Evolutionary conservation across 2,329 filamentous ascomycete genomes (phyloP).

Genomic region (Chrysosporium keratinophilum): DNA sequence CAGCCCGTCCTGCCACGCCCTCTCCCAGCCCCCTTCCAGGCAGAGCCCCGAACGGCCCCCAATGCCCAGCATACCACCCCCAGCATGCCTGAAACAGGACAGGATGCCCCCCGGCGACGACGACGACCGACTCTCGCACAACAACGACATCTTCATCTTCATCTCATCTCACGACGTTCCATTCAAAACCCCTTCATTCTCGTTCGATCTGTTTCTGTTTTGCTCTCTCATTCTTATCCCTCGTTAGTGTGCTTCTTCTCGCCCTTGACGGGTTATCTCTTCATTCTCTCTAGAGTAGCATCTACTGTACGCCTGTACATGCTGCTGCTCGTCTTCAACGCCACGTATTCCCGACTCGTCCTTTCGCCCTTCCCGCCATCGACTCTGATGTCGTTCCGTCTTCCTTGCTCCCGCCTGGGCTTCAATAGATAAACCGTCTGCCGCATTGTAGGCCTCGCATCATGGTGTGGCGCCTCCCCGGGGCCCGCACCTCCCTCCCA

Average conservation of each 20-base stretch:
- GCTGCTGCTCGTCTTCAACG: not conserved
- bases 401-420: not conserved
- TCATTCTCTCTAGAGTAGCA: not conserved
- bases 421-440: not conserved
- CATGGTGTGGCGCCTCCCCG: slow-evolving; percentile 57
- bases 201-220: too few species aligned
- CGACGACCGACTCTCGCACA: not conserved
- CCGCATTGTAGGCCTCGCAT: slow-evolving; percentile 22
- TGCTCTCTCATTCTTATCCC: too few species aligned
- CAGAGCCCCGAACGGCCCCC: too few species aligned
- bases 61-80: not conserved
- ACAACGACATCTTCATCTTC: not conserved
- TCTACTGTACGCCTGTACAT: not conserved
- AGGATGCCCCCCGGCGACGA: not conserved
- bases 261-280: too few species aligned
- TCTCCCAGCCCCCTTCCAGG: too few species aligned
- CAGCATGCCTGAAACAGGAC: too few species aligned
- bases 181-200: too few species aligned
- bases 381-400: not conserved
- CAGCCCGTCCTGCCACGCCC: too few species aligned
- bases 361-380: too few species aligned
- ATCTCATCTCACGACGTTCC: not conserved
- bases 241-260: too few species aligned
- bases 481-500: slow-evolving; percentile 45
- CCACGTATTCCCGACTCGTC: not conserved